A percentile compares a stretch with the other conserved stretches of the same genome.
Evolutionary conservation across 129 eudicot species (phyloP).

Genomic region (Flaveria bidentis): DNA sequence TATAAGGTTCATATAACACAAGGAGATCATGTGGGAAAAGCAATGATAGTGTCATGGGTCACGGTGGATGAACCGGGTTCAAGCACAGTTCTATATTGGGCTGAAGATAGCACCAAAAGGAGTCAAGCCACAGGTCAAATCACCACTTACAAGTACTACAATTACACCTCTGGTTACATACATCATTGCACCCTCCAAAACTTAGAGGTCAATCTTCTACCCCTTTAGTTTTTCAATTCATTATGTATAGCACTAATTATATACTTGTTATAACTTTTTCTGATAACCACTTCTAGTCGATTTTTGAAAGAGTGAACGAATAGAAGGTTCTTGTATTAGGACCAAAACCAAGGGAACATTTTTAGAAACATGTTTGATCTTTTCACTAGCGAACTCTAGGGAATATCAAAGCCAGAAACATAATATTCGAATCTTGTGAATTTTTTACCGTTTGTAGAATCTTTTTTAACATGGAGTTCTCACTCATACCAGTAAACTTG

Average conservation of each 20-base stretch:
- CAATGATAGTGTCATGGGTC: slow-evolving; percentile 54
- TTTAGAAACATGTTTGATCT: too few species aligned
- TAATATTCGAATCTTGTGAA: too few species aligned
- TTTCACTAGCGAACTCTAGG: too few species aligned
- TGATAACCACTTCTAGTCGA: too few species aligned
- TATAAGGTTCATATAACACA: slow-evolving; percentile 54
- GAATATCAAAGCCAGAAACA: too few species aligned
- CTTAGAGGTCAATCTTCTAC: slow-evolving; percentile 34
- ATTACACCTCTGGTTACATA: slow-evolving; percentile 51
- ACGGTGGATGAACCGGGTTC: slow-evolving; percentile 48
- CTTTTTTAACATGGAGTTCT: too few species aligned
- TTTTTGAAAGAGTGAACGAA: too few species aligned
- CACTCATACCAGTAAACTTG: too few species aligned
- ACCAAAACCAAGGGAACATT: too few species aligned
- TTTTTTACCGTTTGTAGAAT: too few species aligned
- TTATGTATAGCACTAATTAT: not conserved
- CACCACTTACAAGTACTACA: slow-evolving; percentile 42
- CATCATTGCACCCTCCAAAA: slow-evolving; percentile 49
- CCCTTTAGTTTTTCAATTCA: not conserved
- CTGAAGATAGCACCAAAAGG: slow-evolving; percentile 26
- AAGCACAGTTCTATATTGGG: slow-evolving; percentile 38
- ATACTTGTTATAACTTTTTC: not conserved
- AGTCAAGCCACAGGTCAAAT: slow-evolving; percentile 27
- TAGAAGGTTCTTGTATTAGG: too few species aligned
- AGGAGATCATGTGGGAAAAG: slow-evolving; percentile 56